These are phyloP conservation scores for Metarhizium sp. DNA, from an alignment of 2,329 filamentous ascomycete species.

Conservation along the genomic window DNA sequence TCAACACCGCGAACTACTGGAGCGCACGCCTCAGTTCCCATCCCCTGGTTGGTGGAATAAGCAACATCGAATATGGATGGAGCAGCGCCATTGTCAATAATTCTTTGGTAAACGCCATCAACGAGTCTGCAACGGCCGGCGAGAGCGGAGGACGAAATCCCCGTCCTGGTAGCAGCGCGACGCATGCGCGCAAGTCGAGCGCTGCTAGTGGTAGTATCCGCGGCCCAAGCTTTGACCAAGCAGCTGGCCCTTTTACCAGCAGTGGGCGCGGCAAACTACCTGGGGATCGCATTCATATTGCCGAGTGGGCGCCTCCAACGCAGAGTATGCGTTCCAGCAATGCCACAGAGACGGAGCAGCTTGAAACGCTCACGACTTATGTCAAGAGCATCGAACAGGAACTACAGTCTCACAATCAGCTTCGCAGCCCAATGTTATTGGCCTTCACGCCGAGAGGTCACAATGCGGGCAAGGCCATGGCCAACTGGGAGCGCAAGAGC, in stretches of 20 bases:
- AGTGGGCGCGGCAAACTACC: slow-evolving; percentile 54
- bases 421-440: slow-evolving; percentile 77
- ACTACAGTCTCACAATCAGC: slow-evolving; percentile 75
- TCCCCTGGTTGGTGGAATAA: slow-evolving; percentile 83
- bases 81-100: slow-evolving; percentile 70
- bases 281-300: slow-evolving; percentile 74
- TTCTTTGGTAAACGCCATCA: slow-evolving; percentile 42
- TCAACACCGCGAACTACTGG: slow-evolving; percentile 95
- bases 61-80: slow-evolving; percentile 98
- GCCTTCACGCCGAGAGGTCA: slow-evolving; percentile 79
- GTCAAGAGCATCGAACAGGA: slow-evolving; percentile 82
- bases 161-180: slow-evolving; percentile 42
- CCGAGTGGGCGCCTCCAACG: slow-evolving; percentile 81
- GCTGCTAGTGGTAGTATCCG: slow-evolving; percentile 43
- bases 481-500: slow-evolving; percentile 95
- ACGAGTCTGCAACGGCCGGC: slow-evolving; percentile 30
- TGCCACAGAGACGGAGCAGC: slow-evolving; percentile 70
- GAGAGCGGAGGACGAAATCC: slow-evolving; percentile 25
- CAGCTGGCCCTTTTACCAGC: slow-evolving; percentile 39
- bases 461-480: slow-evolving; percentile 77
- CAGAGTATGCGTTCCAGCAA: slow-evolving; percentile 84
- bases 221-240: slow-evolving; percentile 54
- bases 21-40: slow-evolving; percentile 89
- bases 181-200: slow-evolving; percentile 30
- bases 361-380: slow-evolving; percentile 65